Conservation (phyloP, 352 stramenopile species). For the Phytophthora brassicae region DNA sequence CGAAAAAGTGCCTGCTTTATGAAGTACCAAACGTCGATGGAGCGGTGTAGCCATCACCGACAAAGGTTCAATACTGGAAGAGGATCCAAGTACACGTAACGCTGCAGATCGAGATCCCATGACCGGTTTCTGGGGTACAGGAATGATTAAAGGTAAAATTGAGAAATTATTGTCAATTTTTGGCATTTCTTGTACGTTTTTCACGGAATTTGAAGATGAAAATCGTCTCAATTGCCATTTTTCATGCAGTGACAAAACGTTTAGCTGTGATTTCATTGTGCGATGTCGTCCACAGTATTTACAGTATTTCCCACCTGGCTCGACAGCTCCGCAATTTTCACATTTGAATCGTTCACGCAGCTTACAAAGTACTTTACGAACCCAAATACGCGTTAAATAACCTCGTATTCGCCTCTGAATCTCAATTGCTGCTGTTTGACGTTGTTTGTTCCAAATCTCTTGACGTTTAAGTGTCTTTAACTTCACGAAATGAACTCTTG, state of each 20-base stretch:
- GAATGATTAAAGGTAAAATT: background rate
- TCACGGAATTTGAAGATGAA: background rate
- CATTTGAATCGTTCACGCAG: conserved; percentile 56
- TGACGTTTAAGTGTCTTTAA: background rate
- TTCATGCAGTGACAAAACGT: conserved; percentile 17
- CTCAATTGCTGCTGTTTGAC: conserved; percentile 15
- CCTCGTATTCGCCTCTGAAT: conserved; percentile 39
- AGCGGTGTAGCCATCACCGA: conserved; percentile 17
- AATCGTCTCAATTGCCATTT: conserved; percentile 11
- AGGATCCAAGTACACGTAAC: background rate
- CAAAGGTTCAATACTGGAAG: conserved; percentile 4
- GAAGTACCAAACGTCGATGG: conserved; percentile 16
- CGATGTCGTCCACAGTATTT: conserved; percentile 63
- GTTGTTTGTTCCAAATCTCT: background rate
- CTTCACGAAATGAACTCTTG: conserved; percentile 1
- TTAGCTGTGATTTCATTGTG: conserved; percentile 29
- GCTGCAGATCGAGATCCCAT: background rate
- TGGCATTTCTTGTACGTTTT: background rate
- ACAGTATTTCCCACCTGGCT: conserved; percentile 62
- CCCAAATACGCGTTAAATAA: conserved; percentile 17
- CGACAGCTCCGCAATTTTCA: conserved; percentile 56
- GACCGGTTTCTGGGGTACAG: background rate
- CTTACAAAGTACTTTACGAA: conserved; percentile 26
- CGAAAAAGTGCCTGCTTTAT: background rate
- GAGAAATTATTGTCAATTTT: background rate